These are phyloP conservation scores for Coleophoma crateriformis DNA, from an alignment of 2,329 filamentous ascomycete genomes.

Conservation along the genomic window DNA sequence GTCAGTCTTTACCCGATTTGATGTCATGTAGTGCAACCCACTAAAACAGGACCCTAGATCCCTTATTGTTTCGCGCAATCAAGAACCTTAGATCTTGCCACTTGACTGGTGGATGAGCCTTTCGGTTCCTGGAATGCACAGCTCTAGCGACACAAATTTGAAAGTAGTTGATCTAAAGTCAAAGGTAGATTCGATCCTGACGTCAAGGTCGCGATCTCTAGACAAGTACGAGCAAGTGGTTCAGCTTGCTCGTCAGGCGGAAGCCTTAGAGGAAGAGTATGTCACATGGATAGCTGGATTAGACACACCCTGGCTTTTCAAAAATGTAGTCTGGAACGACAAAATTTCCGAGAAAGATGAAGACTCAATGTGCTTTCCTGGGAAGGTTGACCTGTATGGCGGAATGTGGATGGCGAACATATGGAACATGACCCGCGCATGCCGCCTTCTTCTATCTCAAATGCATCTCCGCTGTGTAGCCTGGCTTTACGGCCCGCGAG, in stretches of 20 bases:
- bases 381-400: slow-evolving; percentile 49
- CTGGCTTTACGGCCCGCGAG: slow-evolving; percentile 50
- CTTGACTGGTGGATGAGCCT: slow-evolving; percentile 52
- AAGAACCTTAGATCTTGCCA: slow-evolving; percentile 45
- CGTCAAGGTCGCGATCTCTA: slow-evolving; percentile 34
- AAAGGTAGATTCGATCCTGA: slow-evolving; percentile 45
- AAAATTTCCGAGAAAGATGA: slow-evolving; percentile 40
- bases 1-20: neutral
- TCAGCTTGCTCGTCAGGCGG: slow-evolving; percentile 42
- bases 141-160: slow-evolving; percentile 37
- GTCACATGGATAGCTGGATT: slow-evolving; percentile 42
- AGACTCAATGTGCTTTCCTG: slow-evolving; percentile 48
- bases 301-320: slow-evolving; percentile 41
- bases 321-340: slow-evolving; percentile 48
- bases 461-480: slow-evolving; percentile 51
- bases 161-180: slow-evolving; percentile 46
- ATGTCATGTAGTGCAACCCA: neutral
- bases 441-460: slow-evolving; percentile 45
- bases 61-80: slow-evolving; percentile 39
- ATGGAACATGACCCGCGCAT: slow-evolving; percentile 48
- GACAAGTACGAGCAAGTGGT: slow-evolving; percentile 44
- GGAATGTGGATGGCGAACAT: slow-evolving; percentile 51
- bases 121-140: slow-evolving; percentile 42
- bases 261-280: slow-evolving; percentile 44
- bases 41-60: neutral